Evolutionary conservation across 2,329 filamentous ascomycete species (phyloP).

Genomic region (Talaromyces sp.): DNA sequence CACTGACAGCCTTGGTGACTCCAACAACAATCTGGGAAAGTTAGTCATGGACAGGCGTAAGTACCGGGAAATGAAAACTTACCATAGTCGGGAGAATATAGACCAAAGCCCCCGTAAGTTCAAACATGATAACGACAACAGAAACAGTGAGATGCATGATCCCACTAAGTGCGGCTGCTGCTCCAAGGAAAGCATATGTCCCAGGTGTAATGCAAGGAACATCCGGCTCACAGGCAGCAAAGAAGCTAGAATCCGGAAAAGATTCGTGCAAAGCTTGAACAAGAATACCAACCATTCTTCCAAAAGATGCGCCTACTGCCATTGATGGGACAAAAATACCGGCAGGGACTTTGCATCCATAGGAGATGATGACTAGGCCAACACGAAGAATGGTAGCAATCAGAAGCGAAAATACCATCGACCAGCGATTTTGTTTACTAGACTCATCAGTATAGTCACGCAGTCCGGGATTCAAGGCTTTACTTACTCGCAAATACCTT

Average conservation of each 20-base stretch:
- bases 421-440: slow-evolving; percentile 63
- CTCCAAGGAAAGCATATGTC: slow-evolving; percentile 93
- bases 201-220: slow-evolving; percentile 95
- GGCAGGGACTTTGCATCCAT: slow-evolving; percentile 95
- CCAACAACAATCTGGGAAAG: slow-evolving; percentile 74
- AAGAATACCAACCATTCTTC: slow-evolving; percentile 87
- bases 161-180: slow-evolving; percentile 83
- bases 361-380: slow-evolving; percentile 88
- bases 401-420: slow-evolving; percentile 72
- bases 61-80: slow-evolving; percentile 21
- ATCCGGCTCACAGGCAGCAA: slow-evolving; percentile 82
- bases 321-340: slow-evolving; percentile 98
- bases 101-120: slow-evolving; percentile 91
- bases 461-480: neutral
- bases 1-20: slow-evolving; percentile 88
- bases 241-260: slow-evolving; percentile 78
- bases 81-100: slow-evolving; percentile 97
- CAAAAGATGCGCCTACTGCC: slow-evolving; percentile 93
- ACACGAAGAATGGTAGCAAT: slow-evolving; percentile 77
- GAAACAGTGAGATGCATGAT: slow-evolving; percentile 99
- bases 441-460: slow-evolving; percentile 22
- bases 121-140: slow-evolving; percentile 99
- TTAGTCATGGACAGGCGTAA: slow-evolving; percentile 12
- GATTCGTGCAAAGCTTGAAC: slow-evolving; percentile 85
- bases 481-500: slow-evolving; percentile 75